Conservation (phyloP, 129 eudicot species). For the Mikania micrantha region DNA sequence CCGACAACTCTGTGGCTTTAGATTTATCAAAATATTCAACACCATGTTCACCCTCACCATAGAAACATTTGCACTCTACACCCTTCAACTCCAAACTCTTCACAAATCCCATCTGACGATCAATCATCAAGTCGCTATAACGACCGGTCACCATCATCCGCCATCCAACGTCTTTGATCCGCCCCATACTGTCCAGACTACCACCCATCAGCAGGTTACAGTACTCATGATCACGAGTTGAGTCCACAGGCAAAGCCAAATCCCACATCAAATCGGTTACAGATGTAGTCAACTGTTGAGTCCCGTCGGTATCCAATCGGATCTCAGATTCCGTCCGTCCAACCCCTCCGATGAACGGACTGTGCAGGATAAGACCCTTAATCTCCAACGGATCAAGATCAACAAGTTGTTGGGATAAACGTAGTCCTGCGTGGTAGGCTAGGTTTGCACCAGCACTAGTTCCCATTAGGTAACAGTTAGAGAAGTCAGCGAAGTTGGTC, state of each 20-base stretch:
- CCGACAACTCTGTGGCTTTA: slow-evolving; percentile 26
- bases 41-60: slow-evolving; percentile 27
- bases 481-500: slow-evolving; percentile 29
- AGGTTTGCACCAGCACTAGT: slow-evolving; percentile 55
- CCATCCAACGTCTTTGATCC: slow-evolving; percentile 30
- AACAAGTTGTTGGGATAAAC: slow-evolving; percentile 10
- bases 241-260: slow-evolving; percentile 30
- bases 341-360: slow-evolving; percentile 37
- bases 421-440: slow-evolving; percentile 50
- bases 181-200: not conserved
- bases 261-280: slow-evolving; percentile 38
- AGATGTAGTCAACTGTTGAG: not conserved
- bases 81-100: slow-evolving; percentile 29
- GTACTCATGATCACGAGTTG: slow-evolving; percentile 48
- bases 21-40: slow-evolving; percentile 30
- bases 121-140: slow-evolving; percentile 32
- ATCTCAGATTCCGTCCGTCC: slow-evolving; percentile 30
- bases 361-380: slow-evolving; percentile 31
- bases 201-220: slow-evolving; percentile 29
- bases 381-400: slow-evolving; percentile 34
- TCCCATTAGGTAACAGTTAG: no score
- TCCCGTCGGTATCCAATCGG: slow-evolving; percentile 17
- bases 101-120: slow-evolving; percentile 32
- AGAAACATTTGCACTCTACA: slow-evolving; percentile 15
- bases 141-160: slow-evolving; percentile 29